Percentiles rank a stretch among this genome's conserved stretches.
Evolutionary conservation across 345 rosid genomes (phyloP).

Genomic region (Viola odorata): DNA sequence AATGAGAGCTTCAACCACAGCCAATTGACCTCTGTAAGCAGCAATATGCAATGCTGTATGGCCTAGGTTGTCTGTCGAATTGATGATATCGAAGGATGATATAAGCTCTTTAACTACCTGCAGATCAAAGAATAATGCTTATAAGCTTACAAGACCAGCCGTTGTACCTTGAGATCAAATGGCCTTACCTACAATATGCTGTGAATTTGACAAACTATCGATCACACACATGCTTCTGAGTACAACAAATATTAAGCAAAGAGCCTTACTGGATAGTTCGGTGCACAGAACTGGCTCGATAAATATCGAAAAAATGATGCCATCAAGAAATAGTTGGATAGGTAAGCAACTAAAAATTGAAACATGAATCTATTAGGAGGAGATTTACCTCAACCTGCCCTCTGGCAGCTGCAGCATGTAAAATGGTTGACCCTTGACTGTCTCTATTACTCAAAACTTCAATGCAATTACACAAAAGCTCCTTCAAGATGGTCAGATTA

Average conservation of each 20-base stretch:
- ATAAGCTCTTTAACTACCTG: conserved; percentile 65
- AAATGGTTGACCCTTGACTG: conserved; percentile 66
- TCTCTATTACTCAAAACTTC: conserved; percentile 64
- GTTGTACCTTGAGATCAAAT: neutral
- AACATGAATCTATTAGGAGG: neutral
- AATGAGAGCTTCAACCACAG: conserved; percentile 51
- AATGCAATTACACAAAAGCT: conserved; percentile 39
- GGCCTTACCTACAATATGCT: too few species aligned
- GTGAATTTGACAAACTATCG: too few species aligned
- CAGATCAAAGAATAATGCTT: neutral
- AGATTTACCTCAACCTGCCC: conserved; percentile 66
- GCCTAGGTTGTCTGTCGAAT: conserved; percentile 52
- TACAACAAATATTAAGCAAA: too few species aligned
- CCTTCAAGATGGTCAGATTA: conserved; percentile 48
- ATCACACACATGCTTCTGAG: too few species aligned
- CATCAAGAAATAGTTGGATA: neutral
- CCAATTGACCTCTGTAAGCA: conserved; percentile 67
- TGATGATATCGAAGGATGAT: conserved; percentile 40
- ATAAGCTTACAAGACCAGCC: conserved; percentile 1
- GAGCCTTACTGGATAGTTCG: too few species aligned
- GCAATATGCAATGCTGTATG: conserved; percentile 74
- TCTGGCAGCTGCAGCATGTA: conserved; percentile 88
- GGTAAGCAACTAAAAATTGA: neutral
- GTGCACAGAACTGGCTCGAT: too few species aligned
- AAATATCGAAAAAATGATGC: too few species aligned